phyloP scores from a whole-genome alignment of 768 basidiomycete genomes.

The Kwoniella heveanensis region DNA sequence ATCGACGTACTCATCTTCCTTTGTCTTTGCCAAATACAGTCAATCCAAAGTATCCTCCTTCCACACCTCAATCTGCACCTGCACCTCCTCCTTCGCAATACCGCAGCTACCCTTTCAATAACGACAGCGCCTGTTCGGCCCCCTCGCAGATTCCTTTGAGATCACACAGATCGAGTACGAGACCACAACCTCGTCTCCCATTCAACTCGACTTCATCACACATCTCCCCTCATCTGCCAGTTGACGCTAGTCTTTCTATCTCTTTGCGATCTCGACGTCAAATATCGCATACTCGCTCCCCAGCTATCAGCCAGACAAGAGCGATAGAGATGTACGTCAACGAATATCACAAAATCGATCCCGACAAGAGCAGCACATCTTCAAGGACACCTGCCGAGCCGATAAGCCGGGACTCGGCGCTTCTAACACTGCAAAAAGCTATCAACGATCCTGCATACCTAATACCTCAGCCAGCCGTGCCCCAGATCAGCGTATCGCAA shows the following conservation, averaged over 20 bases:
- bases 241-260: constrained; percentile 9
- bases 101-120: no score
- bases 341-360: no score
- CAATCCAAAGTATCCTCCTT: constrained; percentile 11
- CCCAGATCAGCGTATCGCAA: background rate
- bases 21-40: background rate
- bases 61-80: background rate
- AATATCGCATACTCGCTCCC: background rate
- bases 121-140: background rate
- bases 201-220: constrained; percentile 1
- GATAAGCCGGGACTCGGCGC: background rate
- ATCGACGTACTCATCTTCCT: background rate
- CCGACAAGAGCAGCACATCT: no score
- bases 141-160: constrained; percentile 7
- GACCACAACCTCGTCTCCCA: background rate
- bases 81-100: constrained; percentile 4
- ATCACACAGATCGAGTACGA: constrained; percentile 13
- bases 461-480: background rate
- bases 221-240: background rate
- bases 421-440: background rate
- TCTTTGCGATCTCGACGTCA: background rate
- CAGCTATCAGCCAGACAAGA: background rate
- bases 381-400: no score
- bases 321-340: no score
- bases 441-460: background rate